Percentiles rank a stretch among this genome's conserved stretches.
These are phyloP conservation scores for Aspergillus calidoustus DNA, from an alignment of 2,329 filamentous ascomycete genomes.

Conservation along the genomic window DNA sequence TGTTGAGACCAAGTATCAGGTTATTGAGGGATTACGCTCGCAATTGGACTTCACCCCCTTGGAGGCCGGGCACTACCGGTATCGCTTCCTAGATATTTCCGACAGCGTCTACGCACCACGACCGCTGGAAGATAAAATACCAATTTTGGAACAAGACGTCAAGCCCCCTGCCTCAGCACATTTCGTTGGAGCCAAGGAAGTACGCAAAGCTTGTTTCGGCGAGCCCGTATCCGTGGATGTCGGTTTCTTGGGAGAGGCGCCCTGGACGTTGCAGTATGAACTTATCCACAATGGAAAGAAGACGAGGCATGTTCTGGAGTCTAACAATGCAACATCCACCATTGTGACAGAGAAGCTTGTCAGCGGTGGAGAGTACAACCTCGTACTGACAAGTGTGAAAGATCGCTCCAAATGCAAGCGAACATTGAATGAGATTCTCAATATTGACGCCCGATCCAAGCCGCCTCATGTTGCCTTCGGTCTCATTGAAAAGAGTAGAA, in stretches of 20 bases:
- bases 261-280: conserved; percentile 91
- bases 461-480: conserved; percentile 87
- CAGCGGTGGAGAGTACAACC: conserved; percentile 86
- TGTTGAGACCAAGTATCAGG: conserved; percentile 58
- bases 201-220: conserved; percentile 76
- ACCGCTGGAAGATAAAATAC: conserved; percentile 63
- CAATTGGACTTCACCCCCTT: conserved; percentile 83
- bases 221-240: conserved; percentile 77
- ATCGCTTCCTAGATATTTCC: conserved; percentile 78
- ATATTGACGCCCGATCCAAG: conserved; percentile 85
- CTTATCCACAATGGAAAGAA: conserved; percentile 87
- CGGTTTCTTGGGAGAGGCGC: conserved; percentile 76
- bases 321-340: conserved; percentile 66
- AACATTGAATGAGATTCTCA: conserved; percentile 80
- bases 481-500: conserved; percentile 77
- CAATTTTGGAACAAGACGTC: conserved; percentile 82
- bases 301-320: conserved; percentile 68
- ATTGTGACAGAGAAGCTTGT: conserved; percentile 76
- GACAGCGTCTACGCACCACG: conserved; percentile 79
- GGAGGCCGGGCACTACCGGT: conserved; percentile 82
- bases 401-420: conserved; percentile 87
- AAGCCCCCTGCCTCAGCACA: conserved; percentile 86
- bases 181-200: conserved; percentile 62
- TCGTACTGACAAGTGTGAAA: conserved; percentile 83
- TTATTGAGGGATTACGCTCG: conserved; percentile 73